Evolutionary conservation across 768 basidiomycete genomes (phyloP), one percentile per base, ranked within the genome.

Genomic region (Leccinum truebloodii): DNA sequence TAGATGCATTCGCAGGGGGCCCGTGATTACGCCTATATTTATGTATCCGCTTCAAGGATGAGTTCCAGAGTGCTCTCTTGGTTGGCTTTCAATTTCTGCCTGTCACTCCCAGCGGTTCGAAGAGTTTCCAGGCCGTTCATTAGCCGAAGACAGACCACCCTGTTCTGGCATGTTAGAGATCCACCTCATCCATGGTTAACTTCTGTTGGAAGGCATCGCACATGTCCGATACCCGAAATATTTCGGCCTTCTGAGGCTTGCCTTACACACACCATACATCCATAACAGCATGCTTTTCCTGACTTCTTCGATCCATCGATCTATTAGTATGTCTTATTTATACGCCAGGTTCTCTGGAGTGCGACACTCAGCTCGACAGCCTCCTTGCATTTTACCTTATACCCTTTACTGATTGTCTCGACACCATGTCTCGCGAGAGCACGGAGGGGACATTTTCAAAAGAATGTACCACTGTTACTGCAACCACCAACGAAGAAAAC

Each of bases 381-480:
- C 20, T 55, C 24, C 39, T 26, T 32, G 3, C 39, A 22, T 3
- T 55, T 50, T 14, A 50, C 32, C 32, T 46, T 41, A 24, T 28
- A 24, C 37, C 48, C n/a, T 54, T 28, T 35, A 13, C 51, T 20
- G 12, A 16, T 22, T 22, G 44, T 26, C 41, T 52, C 52, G 22
- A 37, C 41, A 20, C 50, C 53, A 69, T 69, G 67, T 59, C 63
- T 37, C 26, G 46, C 52, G 46, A 62, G 49, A 54, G 55, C 16
- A 35, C 41, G 3, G 58, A 66, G 14, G 37, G 37, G 22, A 13
- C n/a, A 4, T 37, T 57, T 53, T 55, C 59, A 20, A 58, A 20
- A 32, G n/a, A 30, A 24, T 54, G 61, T 18, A 46, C 52, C 32
- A 12, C 58, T 44, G 10, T 20, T 51, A 44, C 58, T 16, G 5